Base-by-base conservation (phyloP, 164 flowering plant species). In the Cinnamomum micranthum region DNA sequence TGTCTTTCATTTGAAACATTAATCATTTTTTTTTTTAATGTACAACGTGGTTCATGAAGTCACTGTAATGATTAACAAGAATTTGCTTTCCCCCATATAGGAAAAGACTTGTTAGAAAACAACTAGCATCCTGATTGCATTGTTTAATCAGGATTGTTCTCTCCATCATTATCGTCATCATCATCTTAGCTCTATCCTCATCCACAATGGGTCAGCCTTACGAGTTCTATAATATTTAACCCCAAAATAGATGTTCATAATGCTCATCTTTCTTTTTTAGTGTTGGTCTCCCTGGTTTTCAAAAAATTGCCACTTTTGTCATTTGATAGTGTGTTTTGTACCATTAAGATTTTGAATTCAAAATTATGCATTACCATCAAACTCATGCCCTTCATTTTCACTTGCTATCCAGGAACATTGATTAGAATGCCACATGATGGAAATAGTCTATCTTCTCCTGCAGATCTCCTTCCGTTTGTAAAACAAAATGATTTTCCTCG, bases 391-490 rank as follows among this genome's bases (percentile, higher is more conserved):
- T 63, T 63, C 20, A 24, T 24, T 23, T 63, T 23, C 22, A n/a
- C 25, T n/a, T 63, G 62, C 62, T 58, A 15, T 12, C 22, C 28
- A 63, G 66, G 25, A 63, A 63, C 66, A 63, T 23, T 23, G 66
- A 25, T 63, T n/a, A 63, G 66, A 63, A 23, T 63, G n/a, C n/a
- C 65, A 63, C n/a, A 63, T 22, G 65, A 22, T 63, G 65, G 71
- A 27, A 68, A n/a, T 41, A 27, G 10, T 35, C 17, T 22, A 19
- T 68, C 51, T 68, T 41, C 71, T 17, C 71, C 51, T 14, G 71
- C 71, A 68, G 71, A 68, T 19, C 25, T 68, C 52, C 4, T 41
- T 19, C 51, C n/a, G 24, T 10, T 41, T 68, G 24, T 68, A 51
- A 68, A 68, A 35, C 71, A 1, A 47, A 68, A 68, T 6, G 22